These are phyloP conservation scores for Narthecium ossifragum DNA, from an alignment of 106 monocot species.

Conservation along the genomic window DNA sequence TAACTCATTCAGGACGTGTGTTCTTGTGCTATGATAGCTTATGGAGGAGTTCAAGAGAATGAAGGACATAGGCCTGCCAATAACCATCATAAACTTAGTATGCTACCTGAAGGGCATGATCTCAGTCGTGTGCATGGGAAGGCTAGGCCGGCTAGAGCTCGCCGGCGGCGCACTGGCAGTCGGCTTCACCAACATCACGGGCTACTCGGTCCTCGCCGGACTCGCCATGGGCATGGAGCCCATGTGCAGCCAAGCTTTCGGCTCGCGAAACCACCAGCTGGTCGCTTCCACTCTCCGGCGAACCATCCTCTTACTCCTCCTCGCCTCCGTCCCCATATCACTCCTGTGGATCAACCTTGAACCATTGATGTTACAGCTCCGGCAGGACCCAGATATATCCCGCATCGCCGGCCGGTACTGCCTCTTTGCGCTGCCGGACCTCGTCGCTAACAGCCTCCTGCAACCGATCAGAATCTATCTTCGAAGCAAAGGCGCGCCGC, in stretches of 20 bases:
- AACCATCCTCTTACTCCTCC: constrained; percentile 21
- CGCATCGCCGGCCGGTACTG: constrained; percentile 26
- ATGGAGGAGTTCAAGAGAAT: constrained; percentile 40
- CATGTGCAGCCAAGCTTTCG: constrained; percentile 53
- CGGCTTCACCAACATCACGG: constrained; percentile 70
- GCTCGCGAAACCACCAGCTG: constrained; percentile 26
- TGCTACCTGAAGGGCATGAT: constrained; percentile 44
- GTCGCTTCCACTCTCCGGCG: constrained; percentile 19
- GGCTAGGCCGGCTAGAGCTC: constrained; percentile 39
- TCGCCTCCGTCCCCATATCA: constrained; percentile 27
- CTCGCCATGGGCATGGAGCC: constrained; percentile 63
- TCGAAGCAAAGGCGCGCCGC: constrained; percentile 20
- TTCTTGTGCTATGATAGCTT: constrained; percentile 7
- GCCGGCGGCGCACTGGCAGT: constrained; percentile 53
- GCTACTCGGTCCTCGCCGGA: constrained; percentile 61
- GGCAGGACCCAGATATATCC: constrained; percentile 35
- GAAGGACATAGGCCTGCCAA: constrained; percentile 34
- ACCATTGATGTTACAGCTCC: constrained; percentile 16
- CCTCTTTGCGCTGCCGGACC: constrained; percentile 41
- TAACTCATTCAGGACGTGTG: no score
- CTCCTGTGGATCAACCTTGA: constrained; percentile 29
- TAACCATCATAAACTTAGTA: constrained; percentile 37
- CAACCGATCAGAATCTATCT: constrained; percentile 34
- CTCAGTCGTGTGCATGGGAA: constrained; percentile 47
- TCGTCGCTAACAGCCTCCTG: constrained; percentile 37